Conservation (phyloP, 257 asterid species). For the Nicotiana sylvestris region DNA sequence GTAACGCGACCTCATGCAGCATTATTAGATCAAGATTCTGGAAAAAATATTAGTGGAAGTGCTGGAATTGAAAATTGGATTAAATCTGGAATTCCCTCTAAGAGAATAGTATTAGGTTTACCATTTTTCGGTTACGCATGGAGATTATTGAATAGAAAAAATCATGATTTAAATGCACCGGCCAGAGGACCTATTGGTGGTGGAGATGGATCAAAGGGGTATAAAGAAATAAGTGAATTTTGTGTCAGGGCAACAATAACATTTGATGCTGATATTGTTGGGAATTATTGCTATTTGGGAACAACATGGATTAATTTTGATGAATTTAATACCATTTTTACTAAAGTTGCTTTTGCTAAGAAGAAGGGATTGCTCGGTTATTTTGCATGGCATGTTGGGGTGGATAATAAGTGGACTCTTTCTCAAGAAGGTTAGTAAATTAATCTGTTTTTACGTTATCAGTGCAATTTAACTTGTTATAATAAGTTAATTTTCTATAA, state of each 20-base stretch:
- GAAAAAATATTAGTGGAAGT: slow-evolving; percentile 4
- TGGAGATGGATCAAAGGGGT: neutral
- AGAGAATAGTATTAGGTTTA: slow-evolving; percentile 10
- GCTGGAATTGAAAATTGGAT: slow-evolving; percentile 11
- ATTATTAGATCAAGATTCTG: neutral
- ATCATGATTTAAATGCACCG: slow-evolving; percentile 14
- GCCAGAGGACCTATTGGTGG: slow-evolving; percentile 1
- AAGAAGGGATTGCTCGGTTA: slow-evolving; percentile 10
- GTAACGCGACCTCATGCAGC: slow-evolving; percentile 10
- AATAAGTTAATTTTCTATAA: no score
- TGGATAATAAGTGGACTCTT: slow-evolving; percentile 5
- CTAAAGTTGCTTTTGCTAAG: slow-evolving; percentile 11
- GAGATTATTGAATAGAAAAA: neutral
- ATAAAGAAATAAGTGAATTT: neutral
- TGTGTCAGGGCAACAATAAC: neutral
- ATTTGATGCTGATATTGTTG: slow-evolving; percentile 5
- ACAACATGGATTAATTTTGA: slow-evolving; percentile 15
- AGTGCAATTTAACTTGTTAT: no score
- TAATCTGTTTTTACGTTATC: no score
- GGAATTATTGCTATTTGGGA: neutral
- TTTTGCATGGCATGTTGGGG: slow-evolving; percentile 20
- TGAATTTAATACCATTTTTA: neutral
- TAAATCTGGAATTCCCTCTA: neutral
- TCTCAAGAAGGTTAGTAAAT: slow-evolving; percentile 11
- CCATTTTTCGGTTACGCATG: slow-evolving; percentile 19